phyloP scores from a whole-genome alignment of 306 rosid genomes.

The Citrullus amarus region DNA sequence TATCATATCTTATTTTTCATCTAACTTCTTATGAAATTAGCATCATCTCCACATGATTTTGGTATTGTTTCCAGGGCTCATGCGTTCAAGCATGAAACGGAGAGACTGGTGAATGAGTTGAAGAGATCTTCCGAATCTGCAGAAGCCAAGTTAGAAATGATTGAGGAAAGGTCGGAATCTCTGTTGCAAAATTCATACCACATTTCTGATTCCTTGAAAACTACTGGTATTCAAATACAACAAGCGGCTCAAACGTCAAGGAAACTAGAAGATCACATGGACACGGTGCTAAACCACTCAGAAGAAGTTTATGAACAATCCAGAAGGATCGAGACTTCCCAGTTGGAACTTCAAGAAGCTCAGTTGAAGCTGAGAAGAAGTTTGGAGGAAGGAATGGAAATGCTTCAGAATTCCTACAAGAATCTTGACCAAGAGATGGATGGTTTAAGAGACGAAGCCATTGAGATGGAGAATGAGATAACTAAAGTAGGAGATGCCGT shows the following conservation, averaged over 20 bases:
- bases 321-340: conserved; percentile 35
- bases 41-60: not conserved
- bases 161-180: conserved; percentile 37
- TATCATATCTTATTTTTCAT: not conserved
- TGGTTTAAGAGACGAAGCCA: conserved; percentile 39
- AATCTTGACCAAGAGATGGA: conserved; percentile 41
- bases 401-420: conserved; percentile 38
- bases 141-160: conserved; percentile 48
- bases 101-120: conserved; percentile 68
- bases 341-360: conserved; percentile 37
- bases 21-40: not conserved
- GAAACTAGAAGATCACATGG: conserved; percentile 38
- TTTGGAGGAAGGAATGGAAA: conserved; percentile 37
- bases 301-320: conserved; percentile 44
- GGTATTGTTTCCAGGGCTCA: conserved; percentile 15
- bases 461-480: conserved; percentile 47
- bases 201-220: conserved; percentile 32
- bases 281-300: conserved; percentile 32
- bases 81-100: conserved; percentile 50
- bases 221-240: conserved; percentile 28
- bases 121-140: conserved; percentile 47
- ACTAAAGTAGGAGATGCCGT: conserved; percentile 45
- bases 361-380: conserved; percentile 44
- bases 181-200: conserved; percentile 34
- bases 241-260: conserved; percentile 29